Evolutionary conservation across 352 stramenopile genomes (phyloP).

Genomic region (Phytophthora quininea): DNA sequence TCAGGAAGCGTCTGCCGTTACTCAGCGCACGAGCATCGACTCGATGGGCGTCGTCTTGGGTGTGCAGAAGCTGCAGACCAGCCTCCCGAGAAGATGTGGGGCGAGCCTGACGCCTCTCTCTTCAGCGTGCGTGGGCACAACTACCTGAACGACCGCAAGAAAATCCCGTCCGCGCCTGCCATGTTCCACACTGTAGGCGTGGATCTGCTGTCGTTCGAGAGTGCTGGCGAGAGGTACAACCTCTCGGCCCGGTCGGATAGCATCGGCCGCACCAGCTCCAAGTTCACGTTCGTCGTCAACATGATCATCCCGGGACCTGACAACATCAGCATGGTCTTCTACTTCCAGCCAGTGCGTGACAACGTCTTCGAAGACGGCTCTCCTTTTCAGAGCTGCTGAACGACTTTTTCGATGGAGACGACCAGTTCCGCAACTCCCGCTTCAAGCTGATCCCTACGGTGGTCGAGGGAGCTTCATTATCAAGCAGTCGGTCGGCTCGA

Average conservation of each 20-base stretch:
- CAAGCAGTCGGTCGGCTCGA: conserved; percentile 94
- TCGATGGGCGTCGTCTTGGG: conserved; percentile 63
- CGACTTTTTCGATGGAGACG: conserved; percentile 94
- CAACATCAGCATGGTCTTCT: conserved; percentile 86
- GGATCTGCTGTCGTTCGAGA: conserved; percentile 84
- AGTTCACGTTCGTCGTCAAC: conserved; percentile 92
- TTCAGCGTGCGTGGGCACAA: conserved; percentile 88
- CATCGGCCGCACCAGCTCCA: conserved; percentile 68
- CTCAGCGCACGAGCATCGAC: conserved; percentile 59
- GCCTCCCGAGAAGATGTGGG: conserved; percentile 84
- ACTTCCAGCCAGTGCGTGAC: conserved; percentile 81
- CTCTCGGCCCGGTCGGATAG: conserved; percentile 72
- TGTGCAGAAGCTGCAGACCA: conserved; percentile 73
- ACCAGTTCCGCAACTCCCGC: conserved; percentile 95
- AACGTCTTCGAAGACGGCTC: conserved; percentile 90
- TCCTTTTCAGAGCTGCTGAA: conserved; percentile 89
- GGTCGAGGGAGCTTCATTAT: conserved; percentile 97
- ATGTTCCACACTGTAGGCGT: conserved; percentile 86
- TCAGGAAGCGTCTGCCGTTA: conserved; percentile 22
- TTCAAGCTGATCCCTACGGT: conserved; percentile 99
- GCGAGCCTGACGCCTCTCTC: conserved; percentile 77
- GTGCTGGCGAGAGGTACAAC: conserved; percentile 73
- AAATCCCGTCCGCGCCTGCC: conserved; percentile 68
- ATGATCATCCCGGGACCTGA: conserved; percentile 87
- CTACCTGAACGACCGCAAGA: conserved; percentile 91